Conservation (phyloP, 139 green algal species). For the Chlorella sp. region DNA sequence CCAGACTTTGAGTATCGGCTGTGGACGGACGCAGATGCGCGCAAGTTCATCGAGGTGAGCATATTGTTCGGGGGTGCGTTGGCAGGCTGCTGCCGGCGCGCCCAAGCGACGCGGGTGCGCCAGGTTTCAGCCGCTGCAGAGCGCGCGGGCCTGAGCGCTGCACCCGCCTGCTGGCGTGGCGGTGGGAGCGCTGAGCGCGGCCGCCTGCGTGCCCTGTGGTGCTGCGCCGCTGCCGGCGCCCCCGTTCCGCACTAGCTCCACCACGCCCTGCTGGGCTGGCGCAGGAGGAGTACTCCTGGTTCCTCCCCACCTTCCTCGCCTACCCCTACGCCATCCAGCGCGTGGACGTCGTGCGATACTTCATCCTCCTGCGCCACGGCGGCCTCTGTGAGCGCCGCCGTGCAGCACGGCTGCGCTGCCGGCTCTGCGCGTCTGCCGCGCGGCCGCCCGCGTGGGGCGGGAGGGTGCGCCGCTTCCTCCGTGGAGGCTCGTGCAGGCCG, state of each 20-base stretch:
- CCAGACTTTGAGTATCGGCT: conserved; percentile 53
- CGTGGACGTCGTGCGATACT: conserved; percentile 57
- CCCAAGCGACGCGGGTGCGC: too few relatives aligned
- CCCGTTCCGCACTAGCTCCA: not conserved
- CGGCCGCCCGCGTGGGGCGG: too few relatives aligned
- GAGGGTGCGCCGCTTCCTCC: too few relatives aligned
- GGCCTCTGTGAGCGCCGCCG: too few relatives aligned
- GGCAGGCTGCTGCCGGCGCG: too few relatives aligned
- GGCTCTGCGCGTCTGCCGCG: too few relatives aligned
- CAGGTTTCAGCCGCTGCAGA: too few relatives aligned
- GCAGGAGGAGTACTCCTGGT: conserved; percentile 46
- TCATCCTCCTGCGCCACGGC: conserved; percentile 49
- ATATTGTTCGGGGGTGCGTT: not conserved
- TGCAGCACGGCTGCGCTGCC: too few relatives aligned
- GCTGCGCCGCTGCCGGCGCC: not conserved
- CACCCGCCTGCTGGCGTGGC: too few relatives aligned
- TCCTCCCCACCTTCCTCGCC: conserved; percentile 45
- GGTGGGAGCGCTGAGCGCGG: not conserved
- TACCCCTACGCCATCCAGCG: conserved; percentile 61
- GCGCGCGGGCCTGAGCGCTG: too few relatives aligned
- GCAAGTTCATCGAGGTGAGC: conserved; percentile 43
- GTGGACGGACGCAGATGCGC: conserved; percentile 51
- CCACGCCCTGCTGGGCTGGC: not conserved
- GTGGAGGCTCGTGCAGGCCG: too few relatives aligned
- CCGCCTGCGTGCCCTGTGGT: not conserved